phyloP scores from a whole-genome alignment of 768 basidiomycete species.

The Tephrocybe sp. region DNA sequence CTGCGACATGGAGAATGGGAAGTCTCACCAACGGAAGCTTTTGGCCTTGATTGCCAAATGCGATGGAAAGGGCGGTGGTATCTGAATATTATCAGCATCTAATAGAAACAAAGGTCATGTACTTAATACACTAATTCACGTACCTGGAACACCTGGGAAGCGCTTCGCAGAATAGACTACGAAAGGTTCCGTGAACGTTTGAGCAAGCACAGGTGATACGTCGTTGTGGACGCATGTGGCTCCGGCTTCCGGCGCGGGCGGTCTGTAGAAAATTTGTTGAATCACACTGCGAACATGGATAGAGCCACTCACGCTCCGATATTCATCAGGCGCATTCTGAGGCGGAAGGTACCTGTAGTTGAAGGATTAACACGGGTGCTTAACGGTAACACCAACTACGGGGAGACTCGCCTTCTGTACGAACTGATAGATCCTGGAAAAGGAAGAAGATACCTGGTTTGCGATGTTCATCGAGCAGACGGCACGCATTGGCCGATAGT shows the following conservation, averaged over 20 bases:
- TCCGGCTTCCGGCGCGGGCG: conserved; percentile 71
- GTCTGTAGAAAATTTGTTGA: conserved; percentile 34
- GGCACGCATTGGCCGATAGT: conserved; percentile 81
- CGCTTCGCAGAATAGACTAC: conserved; percentile 90
- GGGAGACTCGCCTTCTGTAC: conserved; percentile 73
- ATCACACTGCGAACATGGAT: neutral
- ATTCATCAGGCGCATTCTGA: conserved; percentile 86
- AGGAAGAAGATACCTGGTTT: conserved; percentile 91
- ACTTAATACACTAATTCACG: conserved; percentile 20
- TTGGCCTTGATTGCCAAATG: conserved; percentile 87
- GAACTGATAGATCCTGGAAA: conserved; percentile 90
- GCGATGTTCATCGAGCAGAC: conserved; percentile 81
- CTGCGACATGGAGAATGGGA: conserved; percentile 14
- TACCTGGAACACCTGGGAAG: conserved; percentile 93
- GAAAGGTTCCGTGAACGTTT: conserved; percentile 81
- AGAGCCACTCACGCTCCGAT: conserved; percentile 78
- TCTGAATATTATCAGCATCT: conserved; percentile 37
- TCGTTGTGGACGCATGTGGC: conserved; percentile 63
- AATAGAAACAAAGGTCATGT: conserved; percentile 8
- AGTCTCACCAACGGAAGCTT: conserved; percentile 76
- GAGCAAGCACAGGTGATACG: conserved; percentile 75
- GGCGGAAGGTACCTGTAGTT: conserved; percentile 70
- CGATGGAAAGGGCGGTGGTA: conserved; percentile 87
- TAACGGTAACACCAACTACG: conserved; percentile 1
- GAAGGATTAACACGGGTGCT: conserved; percentile 5